phyloP scores from a whole-genome alignment of 257 asterid genomes.

The Parsonsia alboflavescens region DNA sequence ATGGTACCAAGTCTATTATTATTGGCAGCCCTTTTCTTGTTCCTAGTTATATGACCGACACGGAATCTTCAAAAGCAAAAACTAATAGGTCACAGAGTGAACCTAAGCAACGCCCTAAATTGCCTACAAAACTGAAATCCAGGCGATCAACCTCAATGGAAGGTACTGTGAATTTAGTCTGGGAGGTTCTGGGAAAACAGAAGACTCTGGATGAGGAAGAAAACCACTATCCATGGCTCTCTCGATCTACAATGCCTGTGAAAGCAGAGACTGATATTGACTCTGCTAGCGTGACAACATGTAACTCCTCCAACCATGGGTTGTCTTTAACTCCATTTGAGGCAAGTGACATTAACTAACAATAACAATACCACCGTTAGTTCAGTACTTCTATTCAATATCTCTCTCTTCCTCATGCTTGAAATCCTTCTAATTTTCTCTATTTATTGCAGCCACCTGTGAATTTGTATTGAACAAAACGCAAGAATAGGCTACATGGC shows the following conservation, averaged over 20 bases:
- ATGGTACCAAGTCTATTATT: slow-evolving; percentile 1
- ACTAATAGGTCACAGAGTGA: slow-evolving; percentile 74
- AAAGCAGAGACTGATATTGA: slow-evolving; percentile 15
- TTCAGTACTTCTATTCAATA: no score
- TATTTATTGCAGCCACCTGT: slow-evolving; percentile 1
- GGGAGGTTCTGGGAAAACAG: background rate
- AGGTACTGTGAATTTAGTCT: slow-evolving; percentile 11
- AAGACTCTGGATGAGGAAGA: slow-evolving; percentile 26
- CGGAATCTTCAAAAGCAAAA: slow-evolving; percentile 66
- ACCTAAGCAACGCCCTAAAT: slow-evolving; percentile 60
- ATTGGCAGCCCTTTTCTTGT: slow-evolving; percentile 18
- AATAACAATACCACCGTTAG: no score
- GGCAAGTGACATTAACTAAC: background rate
- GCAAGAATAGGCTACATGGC: background rate
- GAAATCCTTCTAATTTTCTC: background rate
- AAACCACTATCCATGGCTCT: slow-evolving; percentile 45
- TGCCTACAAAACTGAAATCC: slow-evolving; percentile 31
- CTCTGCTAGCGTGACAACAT: background rate
- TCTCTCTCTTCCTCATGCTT: background rate
- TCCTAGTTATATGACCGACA: slow-evolving; percentile 61
- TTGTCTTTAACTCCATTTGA: slow-evolving; percentile 8
- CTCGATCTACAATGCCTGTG: slow-evolving; percentile 27
- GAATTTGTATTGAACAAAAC: background rate
- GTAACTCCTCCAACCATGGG: slow-evolving; percentile 6
- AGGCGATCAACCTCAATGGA: slow-evolving; percentile 46